phyloP scores from a whole-genome alignment of 164 flowering plant species.

The Chimonanthus praecox region DNA sequence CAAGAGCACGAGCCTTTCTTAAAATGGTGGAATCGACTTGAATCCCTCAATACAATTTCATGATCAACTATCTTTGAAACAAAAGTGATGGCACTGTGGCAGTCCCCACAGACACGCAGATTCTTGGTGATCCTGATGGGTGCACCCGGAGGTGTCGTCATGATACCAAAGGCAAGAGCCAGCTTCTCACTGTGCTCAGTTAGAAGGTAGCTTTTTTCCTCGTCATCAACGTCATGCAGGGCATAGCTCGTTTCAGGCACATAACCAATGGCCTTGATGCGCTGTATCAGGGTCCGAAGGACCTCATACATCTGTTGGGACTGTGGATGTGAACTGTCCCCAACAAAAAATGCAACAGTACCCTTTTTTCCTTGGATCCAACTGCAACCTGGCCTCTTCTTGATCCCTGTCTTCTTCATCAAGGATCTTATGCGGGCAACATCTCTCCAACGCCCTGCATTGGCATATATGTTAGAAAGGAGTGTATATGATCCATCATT shows the following conservation, averaged over 20 bases:
- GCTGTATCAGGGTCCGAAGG: conserved; percentile 39
- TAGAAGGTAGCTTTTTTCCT: conserved; percentile 70
- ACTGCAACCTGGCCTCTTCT: conserved; percentile 83
- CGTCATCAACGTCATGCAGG: conserved; percentile 83
- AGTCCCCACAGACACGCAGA: conserved; percentile 76
- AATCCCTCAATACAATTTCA: conserved; percentile 65
- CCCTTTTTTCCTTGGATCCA: conserved; percentile 73
- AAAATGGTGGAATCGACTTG: conserved; percentile 84
- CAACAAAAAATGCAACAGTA: conserved; percentile 54
- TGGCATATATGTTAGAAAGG: conserved; percentile 78
- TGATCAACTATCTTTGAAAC: conserved; percentile 60
- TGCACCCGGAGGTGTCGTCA: conserved; percentile 47
- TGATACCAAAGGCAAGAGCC: conserved; percentile 75
- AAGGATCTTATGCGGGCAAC: conserved; percentile 58
- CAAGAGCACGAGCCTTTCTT: conserved; percentile 76
- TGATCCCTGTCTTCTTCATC: conserved; percentile 66
- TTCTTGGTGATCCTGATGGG: conserved; percentile 77
- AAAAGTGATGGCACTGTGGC: conserved; percentile 59
- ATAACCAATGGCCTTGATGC: conserved; percentile 59
- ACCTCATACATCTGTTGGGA: conserved; percentile 44
- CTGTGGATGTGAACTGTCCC: conserved; percentile 62
- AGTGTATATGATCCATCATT: conserved; percentile 68
- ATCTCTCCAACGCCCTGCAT: conserved; percentile 78
- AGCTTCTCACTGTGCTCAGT: conserved; percentile 79
- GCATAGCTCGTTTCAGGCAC: conserved; percentile 69